Evolutionary conservation across 495 filamentous ascomycete genomes (phyloP).

Genomic region (Penicillium dipodomyicola): DNA sequence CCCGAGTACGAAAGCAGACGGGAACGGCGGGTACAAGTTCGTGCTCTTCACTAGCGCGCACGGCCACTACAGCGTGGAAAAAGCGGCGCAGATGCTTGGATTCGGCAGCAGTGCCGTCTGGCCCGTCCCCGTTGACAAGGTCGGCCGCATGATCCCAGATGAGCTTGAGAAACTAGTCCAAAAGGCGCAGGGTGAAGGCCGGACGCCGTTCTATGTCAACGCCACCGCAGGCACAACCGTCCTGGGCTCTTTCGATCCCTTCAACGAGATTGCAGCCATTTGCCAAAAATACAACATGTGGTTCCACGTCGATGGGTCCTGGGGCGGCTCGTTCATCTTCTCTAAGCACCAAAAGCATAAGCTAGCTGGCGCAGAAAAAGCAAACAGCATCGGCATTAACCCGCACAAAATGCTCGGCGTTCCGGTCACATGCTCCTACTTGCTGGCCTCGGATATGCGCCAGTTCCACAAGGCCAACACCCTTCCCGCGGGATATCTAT

Average conservation of each 20-base stretch:
- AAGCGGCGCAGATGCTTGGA: slow-evolving; percentile 83
- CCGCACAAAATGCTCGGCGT: slow-evolving; percentile 97
- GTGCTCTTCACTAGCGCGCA: slow-evolving; percentile 86
- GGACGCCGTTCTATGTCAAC: slow-evolving; percentile 91
- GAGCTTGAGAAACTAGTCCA: slow-evolving; percentile 61
- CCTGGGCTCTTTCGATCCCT: slow-evolving; percentile 83
- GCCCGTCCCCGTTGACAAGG: slow-evolving; percentile 67
- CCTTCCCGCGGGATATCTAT: slow-evolving; percentile 82
- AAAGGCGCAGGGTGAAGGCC: slow-evolving; percentile 57
- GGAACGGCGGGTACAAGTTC: slow-evolving; percentile 63
- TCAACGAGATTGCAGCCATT: slow-evolving; percentile 66
- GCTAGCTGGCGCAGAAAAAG: slow-evolving; percentile 66
- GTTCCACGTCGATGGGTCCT: slow-evolving; percentile 88
- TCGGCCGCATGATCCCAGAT: slow-evolving; percentile 66
- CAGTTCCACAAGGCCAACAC: slow-evolving; percentile 80
- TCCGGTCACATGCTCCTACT: slow-evolving; percentile 86
- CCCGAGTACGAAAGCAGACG: slow-evolving; percentile 68
- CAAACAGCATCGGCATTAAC: slow-evolving; percentile 79
- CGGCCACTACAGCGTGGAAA: slow-evolving; percentile 93
- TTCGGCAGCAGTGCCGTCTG: slow-evolving; percentile 72
- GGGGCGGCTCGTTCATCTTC: slow-evolving; percentile 86
- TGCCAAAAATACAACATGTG: slow-evolving; percentile 73
- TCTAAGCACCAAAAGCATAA: slow-evolving; percentile 60
- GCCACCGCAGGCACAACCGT: slow-evolving; percentile 95
- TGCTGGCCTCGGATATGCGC: slow-evolving; percentile 71